phyloP scores from a whole-genome alignment of 345 rosid species.

The Bruguiera gymnorhiza region DNA sequence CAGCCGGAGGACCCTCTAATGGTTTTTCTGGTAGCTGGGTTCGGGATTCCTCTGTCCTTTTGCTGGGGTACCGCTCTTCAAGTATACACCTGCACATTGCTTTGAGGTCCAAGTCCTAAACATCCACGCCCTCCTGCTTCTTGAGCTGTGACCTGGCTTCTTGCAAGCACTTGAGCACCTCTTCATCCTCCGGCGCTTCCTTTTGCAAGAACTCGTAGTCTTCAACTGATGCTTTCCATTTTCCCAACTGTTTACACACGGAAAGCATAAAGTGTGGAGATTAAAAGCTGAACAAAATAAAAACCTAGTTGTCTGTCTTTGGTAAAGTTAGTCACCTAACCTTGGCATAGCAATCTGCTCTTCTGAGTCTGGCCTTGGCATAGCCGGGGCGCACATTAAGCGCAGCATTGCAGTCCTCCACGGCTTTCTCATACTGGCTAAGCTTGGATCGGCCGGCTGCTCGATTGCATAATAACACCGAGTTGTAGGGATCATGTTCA shows the following conservation, averaged over 20 bases:
- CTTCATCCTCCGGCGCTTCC: constrained; percentile 67
- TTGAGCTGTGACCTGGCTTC: constrained; percentile 53
- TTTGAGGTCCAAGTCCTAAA: constrained; percentile 4
- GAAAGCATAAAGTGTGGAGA: too few relatives aligned
- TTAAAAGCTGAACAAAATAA: not conserved
- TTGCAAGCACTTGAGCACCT: constrained; percentile 43
- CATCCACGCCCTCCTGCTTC: constrained; percentile 36
- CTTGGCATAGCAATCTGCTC: constrained; percentile 82
- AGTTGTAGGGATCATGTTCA: constrained; percentile 65
- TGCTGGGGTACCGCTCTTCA: too few relatives aligned
- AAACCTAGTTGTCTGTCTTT: too few relatives aligned
- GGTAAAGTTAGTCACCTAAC: constrained; percentile 23
- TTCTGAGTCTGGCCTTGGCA: constrained; percentile 75
- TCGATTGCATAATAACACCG: constrained; percentile 77
- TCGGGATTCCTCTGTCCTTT: too few relatives aligned
- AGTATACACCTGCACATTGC: too few relatives aligned
- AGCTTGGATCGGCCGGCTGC: constrained; percentile 75
- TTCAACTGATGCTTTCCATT: constrained; percentile 60
- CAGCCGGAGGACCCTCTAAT: too few relatives aligned
- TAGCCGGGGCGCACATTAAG: constrained; percentile 61
- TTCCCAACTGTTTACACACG: constrained; percentile 41
- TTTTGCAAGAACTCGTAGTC: constrained; percentile 64
- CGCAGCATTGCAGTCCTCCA: constrained; percentile 74
- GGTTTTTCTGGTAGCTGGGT: too few relatives aligned
- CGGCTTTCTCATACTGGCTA: constrained; percentile 54